Evolutionary conservation across 2,329 filamentous ascomycete genomes (phyloP), one percentile per base, ranked within the genome.

Genomic region (Colletotrichum sansevieriae): DNA sequence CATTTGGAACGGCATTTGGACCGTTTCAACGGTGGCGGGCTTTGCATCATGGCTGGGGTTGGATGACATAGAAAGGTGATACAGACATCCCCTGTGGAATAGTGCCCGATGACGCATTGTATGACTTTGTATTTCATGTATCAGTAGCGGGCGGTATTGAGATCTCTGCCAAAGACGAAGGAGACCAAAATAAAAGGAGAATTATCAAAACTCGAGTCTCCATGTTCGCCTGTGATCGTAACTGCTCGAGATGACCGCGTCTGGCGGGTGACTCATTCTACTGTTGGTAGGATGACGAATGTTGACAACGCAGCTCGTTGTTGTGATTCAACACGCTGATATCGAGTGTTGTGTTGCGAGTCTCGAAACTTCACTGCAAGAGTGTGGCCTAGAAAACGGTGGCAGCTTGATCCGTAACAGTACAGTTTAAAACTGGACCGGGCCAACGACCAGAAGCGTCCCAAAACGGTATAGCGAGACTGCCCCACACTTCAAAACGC

Each of bases 1-100:
- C 49, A 65, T 46, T 41, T 33, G 49, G 29, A 49, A 52, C 63
- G 66, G 66, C 66, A 61, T 56, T 56, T 56, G 49, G 41, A 61
- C 62, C 49, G 55, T 65, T 66, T 60, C 29, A 33, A 37, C 49
- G 62, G 55, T 65, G 55, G 51, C 35, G 20, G 56, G 43, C 54
- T 29, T 52, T 43, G 35, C 47, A 63, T 51, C 49, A 61, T 51
- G 62, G 49, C 29, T 66, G 62, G 59, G 47, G 56, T 52, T 47
- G 62, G 66, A 52, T 61, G 43, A 33, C 41, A 41, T 25, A 65
- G 39, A 44, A 29, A 51, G 55, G 56, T 41, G 25, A 69, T 44
- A 51, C 55, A 56, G 55, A 68, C 22, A 65, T 55, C 25, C 47
- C 51, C 55, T 29, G 29, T 7, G 18, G 35, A 49, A 60, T 20